Evolutionary conservation across 176 grass and related monocot species (phyloP), one percentile per base, ranked within the genome.

Genomic region (Juncus inflexus): DNA sequence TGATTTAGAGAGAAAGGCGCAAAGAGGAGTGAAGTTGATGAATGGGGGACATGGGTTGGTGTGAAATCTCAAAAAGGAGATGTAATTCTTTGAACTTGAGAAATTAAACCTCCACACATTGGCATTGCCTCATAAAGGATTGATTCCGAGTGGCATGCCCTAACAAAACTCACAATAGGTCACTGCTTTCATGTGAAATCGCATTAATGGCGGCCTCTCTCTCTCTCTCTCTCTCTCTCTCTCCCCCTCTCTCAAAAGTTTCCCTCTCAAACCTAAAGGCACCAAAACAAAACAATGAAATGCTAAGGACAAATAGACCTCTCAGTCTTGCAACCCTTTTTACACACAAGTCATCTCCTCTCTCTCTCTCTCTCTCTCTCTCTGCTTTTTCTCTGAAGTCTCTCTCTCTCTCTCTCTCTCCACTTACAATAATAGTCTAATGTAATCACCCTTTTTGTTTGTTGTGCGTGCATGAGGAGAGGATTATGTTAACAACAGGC

Each of bases 111-210:
- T 67, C 49, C 14, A 2, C 50, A 58, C 37, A 70, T 70, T 70
- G 53, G 40, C 37, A 70, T 70, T 70, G 53, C 38, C 52, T 58
- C n/a, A 58, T 70, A 70, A 70, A 70, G 53, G 67, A 0, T 58
- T 42, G 3, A 69, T 8, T 7, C 35, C 10, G 6, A 69, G 35
- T 55, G 51, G 16, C 51, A 41, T 69, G 66, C 50, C 7, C 50
- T 13, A 12, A 5, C 43, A 43, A 57, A 36, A 58, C 8, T 57
- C 52, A 70, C 38, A 57, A 12, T 47, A 59, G 12, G 42, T 71
- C 68, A 71, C 39, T 59, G 54, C 5, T 59, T 58, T 43, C 68
- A 57, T 71, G 68, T 71, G 68, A 71, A 41, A 71, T 12, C 28
- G 53, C 68, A 60, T 71, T 71, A 71, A 71, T 59, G 54, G 43